Conservation (phyloP, 2,329 filamentous ascomycete genomes). For the Ophiostoma quercus region DNA sequence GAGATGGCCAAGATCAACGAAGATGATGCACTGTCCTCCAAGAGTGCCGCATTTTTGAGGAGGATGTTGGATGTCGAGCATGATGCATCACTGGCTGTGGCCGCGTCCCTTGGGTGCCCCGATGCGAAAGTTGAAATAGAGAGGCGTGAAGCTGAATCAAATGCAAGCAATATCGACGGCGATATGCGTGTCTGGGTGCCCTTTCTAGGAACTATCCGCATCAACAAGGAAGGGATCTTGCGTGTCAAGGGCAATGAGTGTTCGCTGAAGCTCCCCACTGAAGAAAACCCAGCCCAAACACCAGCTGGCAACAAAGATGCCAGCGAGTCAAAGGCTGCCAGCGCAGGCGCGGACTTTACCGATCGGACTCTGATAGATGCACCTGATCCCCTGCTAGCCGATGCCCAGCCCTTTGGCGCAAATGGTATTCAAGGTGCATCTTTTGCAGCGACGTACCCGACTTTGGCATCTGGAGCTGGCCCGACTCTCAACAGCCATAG, state of each 20-base stretch:
- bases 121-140: background rate
- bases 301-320: background rate
- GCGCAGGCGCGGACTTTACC: background rate
- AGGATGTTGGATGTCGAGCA: conserved; percentile 39
- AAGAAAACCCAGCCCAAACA: background rate
- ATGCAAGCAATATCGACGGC: background rate
- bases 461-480: background rate
- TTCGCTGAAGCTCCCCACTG: background rate
- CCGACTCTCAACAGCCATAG: background rate
- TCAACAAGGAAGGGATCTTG: conserved; percentile 28
- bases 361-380: background rate
- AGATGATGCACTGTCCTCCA: conserved; percentile 32
- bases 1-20: conserved; percentile 26
- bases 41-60: conserved; percentile 34
- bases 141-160: background rate
- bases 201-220: conserved; percentile 39
- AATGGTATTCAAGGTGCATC: background rate
- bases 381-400: background rate
- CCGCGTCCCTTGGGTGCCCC: conserved; percentile 8
- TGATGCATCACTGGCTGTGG: conserved; percentile 13
- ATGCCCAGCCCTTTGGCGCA: background rate
- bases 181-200: conserved; percentile 38
- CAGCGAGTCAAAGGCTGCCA: background rate
- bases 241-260: conserved; percentile 15
- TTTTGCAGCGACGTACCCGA: background rate